Base-by-base conservation (phyloP, 768 basidiomycete species). In the Strobilomyces confusus region DNA sequence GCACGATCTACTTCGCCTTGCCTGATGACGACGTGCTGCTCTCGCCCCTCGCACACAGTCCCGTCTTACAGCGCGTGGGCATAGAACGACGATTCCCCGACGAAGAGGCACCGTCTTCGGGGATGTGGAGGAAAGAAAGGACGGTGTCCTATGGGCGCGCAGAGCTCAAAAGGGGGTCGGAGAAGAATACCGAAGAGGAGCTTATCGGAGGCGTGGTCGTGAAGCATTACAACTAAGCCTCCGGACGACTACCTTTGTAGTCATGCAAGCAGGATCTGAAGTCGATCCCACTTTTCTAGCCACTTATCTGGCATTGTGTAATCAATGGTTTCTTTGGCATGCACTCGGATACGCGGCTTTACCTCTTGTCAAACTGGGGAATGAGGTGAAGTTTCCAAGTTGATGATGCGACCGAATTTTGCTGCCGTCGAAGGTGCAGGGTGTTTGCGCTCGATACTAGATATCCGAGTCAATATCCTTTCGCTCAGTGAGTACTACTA, bases 1-100 rank as follows among this genome's bases (percentile, higher is more conserved):
- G 82, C 2, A 71, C 73, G 5, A 82, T 82, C 60, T 84, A 83
- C 62, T 85, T 85, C 58, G 54, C 63, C 19, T 72, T 77, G 73
- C 62, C 79, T 0, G 75, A 84, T 55, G 80, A 84, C 62, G 67
- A 75, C 32, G 73, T 79, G 29, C 67, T 61, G 38, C 72, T 84
- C 13, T 62, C 62, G 0, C 82, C 83, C 0, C 61, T 77, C 6
- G 41, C 63, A 0, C 66, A 78, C 12, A 80, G 80, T 57, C 77
- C 80, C 0, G 75, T 83, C 0, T 63, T 84, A 29, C 70, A 79
- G 55, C 68, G 69, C 15, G 65, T 62, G 0, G 79, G 80, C 0
- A 66, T 80, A 13, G 58, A 61, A 15, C 61, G 68, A n/a, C 65
- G 68, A 0, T 73, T 68, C 20, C 65, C 68, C 1, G 73, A 75